A percentile compares a stretch with the other conserved stretches of the same genome.
These are phyloP conservation scores for Leccinum arenicola DNA, from an alignment of 768 basidiomycete species.

Conservation along the genomic window DNA sequence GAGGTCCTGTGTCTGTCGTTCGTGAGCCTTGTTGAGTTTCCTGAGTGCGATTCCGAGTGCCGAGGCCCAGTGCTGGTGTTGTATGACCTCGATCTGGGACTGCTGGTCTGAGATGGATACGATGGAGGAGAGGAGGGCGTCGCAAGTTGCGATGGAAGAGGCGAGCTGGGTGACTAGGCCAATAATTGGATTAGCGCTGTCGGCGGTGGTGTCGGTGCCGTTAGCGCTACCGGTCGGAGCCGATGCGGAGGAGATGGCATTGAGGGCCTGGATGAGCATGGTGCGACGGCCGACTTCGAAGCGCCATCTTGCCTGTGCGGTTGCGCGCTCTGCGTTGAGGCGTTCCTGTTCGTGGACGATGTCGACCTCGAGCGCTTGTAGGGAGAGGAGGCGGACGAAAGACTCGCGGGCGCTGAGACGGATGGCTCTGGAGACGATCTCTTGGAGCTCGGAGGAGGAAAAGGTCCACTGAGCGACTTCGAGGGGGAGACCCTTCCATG, in stretches of 20 bases:
- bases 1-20: constrained; percentile 61
- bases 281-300: constrained; percentile 65
- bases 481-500: constrained; percentile 66
- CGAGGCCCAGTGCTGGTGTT: constrained; percentile 69
- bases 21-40: constrained; percentile 76
- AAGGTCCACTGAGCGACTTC: constrained; percentile 68
- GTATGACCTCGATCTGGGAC: no score
- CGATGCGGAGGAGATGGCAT: constrained; percentile 46
- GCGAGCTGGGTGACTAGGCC: no score
- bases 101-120: no score
- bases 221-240: constrained; percentile 29
- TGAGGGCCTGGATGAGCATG: constrained; percentile 70
- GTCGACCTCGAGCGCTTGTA: constrained; percentile 56
- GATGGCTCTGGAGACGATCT: constrained; percentile 70
- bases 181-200: no score
- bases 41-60: constrained; percentile 74
- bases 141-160: no score
- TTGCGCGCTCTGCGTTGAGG: constrained; percentile 47
- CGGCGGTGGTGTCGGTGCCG: no score
- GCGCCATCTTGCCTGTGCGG: constrained; percentile 63
- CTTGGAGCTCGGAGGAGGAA: constrained; percentile 55
- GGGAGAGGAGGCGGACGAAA: constrained; percentile 66
- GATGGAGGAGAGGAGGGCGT: no score
- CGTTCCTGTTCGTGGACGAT: constrained; percentile 60
- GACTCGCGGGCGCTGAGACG: constrained; percentile 65